phyloP scores from a whole-genome alignment of 140 eudicot species.

The Oenanthe javanica region DNA sequence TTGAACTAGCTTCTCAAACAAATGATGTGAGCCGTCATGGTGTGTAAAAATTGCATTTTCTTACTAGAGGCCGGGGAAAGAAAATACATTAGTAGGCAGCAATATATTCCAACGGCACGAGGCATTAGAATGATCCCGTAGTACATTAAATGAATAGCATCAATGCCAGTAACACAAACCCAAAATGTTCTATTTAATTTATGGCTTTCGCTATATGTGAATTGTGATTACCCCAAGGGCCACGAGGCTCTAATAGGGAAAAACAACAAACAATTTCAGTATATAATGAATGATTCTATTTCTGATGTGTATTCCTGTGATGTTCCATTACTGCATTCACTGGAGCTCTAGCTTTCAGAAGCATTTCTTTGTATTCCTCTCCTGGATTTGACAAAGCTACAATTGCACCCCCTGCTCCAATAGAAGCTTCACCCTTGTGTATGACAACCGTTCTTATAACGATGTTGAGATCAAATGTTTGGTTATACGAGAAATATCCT shows the following conservation, averaged over 20 bases:
- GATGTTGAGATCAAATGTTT: constrained; percentile 85
- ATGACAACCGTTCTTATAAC: constrained; percentile 81
- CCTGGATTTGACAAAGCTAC: constrained; percentile 76
- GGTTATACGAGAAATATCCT: constrained; percentile 83
- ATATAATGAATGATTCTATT: neutral
- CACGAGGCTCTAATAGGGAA: neutral
- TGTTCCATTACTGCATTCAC: constrained; percentile 49
- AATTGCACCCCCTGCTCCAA: constrained; percentile 98
- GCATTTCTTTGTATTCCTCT: constrained; percentile 86
- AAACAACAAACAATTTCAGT: neutral
- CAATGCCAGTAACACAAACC: neutral
- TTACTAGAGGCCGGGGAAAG: too few species aligned
- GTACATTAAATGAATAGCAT: neutral
- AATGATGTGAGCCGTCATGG: too few species aligned
- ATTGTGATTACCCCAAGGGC: neutral
- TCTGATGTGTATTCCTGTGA: constrained; percentile 14
- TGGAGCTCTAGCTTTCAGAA: constrained; percentile 76
- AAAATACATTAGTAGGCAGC: neutral
- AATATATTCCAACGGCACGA: too few species aligned
- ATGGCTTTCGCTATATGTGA: neutral
- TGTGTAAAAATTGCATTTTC: too few species aligned
- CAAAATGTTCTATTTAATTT: neutral
- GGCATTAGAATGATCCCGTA: neutral
- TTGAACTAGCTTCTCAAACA: too few species aligned
- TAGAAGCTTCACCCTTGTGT: constrained; percentile 72